phyloP scores from a whole-genome alignment of 345 rosid species.

The Aegle marmelos region DNA sequence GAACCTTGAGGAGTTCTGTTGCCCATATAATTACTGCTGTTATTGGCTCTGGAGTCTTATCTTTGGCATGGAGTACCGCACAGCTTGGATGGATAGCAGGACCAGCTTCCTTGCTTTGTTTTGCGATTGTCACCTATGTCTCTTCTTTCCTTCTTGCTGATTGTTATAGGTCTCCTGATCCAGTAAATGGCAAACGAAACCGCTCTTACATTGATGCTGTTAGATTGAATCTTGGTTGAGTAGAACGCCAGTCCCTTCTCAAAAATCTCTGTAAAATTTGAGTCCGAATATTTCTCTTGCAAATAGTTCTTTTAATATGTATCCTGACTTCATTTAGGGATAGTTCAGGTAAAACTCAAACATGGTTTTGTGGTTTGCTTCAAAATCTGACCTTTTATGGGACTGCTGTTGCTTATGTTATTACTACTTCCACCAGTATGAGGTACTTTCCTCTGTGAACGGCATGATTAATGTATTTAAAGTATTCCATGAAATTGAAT shows the following conservation, averaged over 20 bases:
- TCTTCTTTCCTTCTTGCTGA: slow-evolving; percentile 54
- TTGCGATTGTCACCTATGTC: slow-evolving; percentile 46
- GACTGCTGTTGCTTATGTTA: slow-evolving; percentile 54
- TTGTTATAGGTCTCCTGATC: slow-evolving; percentile 49
- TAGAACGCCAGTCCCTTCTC: neutral
- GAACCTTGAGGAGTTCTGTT: slow-evolving; percentile 45
- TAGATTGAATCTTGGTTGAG: slow-evolving; percentile 37
- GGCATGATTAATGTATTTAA: neutral
- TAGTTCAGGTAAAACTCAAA: slow-evolving; percentile 44
- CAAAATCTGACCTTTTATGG: slow-evolving; percentile 48
- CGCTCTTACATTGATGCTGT: slow-evolving; percentile 49
- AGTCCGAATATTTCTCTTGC: neutral
- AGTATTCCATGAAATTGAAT: neutral
- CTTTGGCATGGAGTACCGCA: slow-evolving; percentile 60
- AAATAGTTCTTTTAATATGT: neutral
- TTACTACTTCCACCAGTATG: slow-evolving; percentile 59
- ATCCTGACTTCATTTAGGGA: slow-evolving; percentile 20
- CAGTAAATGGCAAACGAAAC: slow-evolving; percentile 40
- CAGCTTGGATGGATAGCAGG: slow-evolving; percentile 80
- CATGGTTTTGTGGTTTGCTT: slow-evolving; percentile 59
- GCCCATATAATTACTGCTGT: slow-evolving; percentile 57
- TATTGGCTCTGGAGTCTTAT: slow-evolving; percentile 52
- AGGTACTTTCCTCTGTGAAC: slow-evolving; percentile 38
- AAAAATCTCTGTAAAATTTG: neutral
- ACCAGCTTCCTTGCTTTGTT: slow-evolving; percentile 41